Evolutionary conservation across 805 yeast genomes (phyloP).

Genomic region (Candida ipomoeae): DNA sequence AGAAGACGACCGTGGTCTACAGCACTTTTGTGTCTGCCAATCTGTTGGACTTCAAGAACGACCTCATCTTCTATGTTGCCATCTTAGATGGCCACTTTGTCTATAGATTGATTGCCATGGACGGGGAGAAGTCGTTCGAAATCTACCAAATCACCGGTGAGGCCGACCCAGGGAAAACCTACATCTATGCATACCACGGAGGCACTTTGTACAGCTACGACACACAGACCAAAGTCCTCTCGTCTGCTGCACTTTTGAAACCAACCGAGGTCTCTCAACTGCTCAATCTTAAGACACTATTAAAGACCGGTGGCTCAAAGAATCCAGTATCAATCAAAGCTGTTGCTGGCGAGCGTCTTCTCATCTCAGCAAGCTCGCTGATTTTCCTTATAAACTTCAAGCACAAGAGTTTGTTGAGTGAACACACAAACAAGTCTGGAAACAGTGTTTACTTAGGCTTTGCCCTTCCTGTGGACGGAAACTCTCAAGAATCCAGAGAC

Average conservation of each 20-base stretch:
- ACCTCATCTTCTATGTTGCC: conserved; percentile 20
- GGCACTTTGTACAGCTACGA: conserved; percentile 27
- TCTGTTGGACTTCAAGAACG: conserved; percentile 21
- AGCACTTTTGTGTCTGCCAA: conserved; percentile 25
- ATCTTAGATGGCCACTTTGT: neutral
- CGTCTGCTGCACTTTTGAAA: conserved; percentile 22
- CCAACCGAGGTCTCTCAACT: conserved; percentile 19
- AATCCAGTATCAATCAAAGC: conserved; percentile 30
- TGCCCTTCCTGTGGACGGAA: conserved; percentile 39
- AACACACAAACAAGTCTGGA: conserved; percentile 24
- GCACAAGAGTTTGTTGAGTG: conserved; percentile 38
- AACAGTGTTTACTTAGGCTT: conserved; percentile 19
- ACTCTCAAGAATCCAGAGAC: conserved; percentile 34
- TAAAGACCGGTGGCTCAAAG: conserved; percentile 6
- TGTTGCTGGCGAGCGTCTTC: conserved; percentile 44
- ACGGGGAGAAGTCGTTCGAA: conserved; percentile 22
- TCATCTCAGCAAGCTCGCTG: conserved; percentile 37
- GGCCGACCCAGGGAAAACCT: conserved; percentile 2
- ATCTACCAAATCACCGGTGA: conserved; percentile 17
- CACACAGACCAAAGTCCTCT: conserved; percentile 13
- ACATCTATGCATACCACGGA: conserved; percentile 21
- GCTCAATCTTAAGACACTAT: conserved; percentile 20
- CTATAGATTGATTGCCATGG: conserved; percentile 26
- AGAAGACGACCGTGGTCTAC: conserved; percentile 23
- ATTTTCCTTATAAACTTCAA: conserved; percentile 44